These are phyloP conservation scores for Parastagonospora nodorum DNA, from an alignment of 2,329 filamentous ascomycete genomes.

Conservation along the genomic window DNA sequence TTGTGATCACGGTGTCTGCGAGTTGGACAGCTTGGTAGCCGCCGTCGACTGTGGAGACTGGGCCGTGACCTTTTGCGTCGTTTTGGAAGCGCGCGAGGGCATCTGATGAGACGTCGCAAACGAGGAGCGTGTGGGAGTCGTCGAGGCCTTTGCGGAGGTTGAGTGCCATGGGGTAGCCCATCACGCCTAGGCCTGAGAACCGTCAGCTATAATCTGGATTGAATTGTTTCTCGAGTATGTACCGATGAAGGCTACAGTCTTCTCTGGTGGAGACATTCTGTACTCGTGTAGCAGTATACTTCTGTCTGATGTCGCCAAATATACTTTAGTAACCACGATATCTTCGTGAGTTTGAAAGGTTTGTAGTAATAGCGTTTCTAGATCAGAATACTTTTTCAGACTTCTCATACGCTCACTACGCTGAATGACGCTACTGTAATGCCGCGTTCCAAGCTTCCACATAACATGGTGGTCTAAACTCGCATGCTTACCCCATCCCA, in stretches of 20 bases:
- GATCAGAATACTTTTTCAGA: too few species aligned
- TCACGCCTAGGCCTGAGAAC: conserved; percentile 44
- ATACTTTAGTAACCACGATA: background rate
- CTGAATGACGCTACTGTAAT: too few species aligned
- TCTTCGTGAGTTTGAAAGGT: too few species aligned
- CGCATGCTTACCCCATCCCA: background rate
- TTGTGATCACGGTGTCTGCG: conserved; percentile 50
- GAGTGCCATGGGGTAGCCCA: conserved; percentile 51
- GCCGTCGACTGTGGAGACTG: conserved; percentile 43
- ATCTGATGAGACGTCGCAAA: conserved; percentile 47
- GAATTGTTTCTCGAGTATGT: background rate
- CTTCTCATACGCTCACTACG: too few species aligned
- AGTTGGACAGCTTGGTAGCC: conserved; percentile 47
- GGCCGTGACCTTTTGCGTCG: conserved; percentile 43
- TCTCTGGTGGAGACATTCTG: conserved; percentile 24
- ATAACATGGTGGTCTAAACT: background rate
- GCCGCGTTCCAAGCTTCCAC: too few species aligned
- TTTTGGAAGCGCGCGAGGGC: conserved; percentile 46
- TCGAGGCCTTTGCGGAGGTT: conserved; percentile 47
- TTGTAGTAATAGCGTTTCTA: too few species aligned
- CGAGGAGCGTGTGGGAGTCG: conserved; percentile 36
- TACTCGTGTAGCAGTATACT: background rate
- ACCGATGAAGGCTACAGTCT: conserved; percentile 34
- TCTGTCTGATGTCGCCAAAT: background rate
- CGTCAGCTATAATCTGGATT: conserved; percentile 3